A percentile compares a stretch with the other conserved stretches of the same genome.
Evolutionary conservation across 768 basidiomycete genomes (phyloP).

Genomic region (Trametes maxima): DNA sequence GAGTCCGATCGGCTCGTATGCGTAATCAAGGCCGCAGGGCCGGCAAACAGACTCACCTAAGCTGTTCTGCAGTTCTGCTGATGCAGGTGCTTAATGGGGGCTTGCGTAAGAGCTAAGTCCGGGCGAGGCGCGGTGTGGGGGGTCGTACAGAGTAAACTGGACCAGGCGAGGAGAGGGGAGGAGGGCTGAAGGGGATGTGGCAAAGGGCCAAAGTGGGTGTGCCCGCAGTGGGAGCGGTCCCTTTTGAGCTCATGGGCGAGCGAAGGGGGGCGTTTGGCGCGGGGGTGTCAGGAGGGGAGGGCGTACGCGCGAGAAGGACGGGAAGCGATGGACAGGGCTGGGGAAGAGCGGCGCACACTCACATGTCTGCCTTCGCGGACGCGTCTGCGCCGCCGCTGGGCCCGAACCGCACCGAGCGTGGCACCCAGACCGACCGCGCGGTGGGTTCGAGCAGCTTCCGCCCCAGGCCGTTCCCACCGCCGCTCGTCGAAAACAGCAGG

Average conservation of each 20-base stretch:
- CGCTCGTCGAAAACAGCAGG: background rate
- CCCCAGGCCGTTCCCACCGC: slow-evolving; percentile 14
- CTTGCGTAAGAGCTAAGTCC: background rate
- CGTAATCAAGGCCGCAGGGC: slow-evolving; percentile 3
- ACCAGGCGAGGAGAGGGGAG: background rate
- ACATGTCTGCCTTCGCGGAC: slow-evolving; percentile 9
- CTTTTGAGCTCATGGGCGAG: background rate
- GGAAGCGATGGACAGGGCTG: background rate
- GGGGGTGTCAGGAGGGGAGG: slow-evolving; percentile 15
- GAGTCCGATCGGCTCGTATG: background rate
- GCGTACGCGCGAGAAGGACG: slow-evolving; percentile 2
- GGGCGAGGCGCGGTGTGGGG: background rate
- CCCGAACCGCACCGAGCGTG: slow-evolving; percentile 13
- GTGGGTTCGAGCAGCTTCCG: background rate
- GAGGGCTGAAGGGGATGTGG: background rate
- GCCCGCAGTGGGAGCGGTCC: background rate
- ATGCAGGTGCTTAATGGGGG: background rate
- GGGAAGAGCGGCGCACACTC: slow-evolving; percentile 15
- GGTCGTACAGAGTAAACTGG: background rate
- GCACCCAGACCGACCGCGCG: background rate
- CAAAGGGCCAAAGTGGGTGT: too few relatives aligned
- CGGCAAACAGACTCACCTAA: slow-evolving; percentile 7
- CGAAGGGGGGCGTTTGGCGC: slow-evolving; percentile 8
- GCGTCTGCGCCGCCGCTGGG: slow-evolving; percentile 3
- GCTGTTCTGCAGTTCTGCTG: background rate